Evolutionary conservation across 192 early-diverging fungal species (phyloP).

Genomic region (Linnemannia exigua): DNA sequence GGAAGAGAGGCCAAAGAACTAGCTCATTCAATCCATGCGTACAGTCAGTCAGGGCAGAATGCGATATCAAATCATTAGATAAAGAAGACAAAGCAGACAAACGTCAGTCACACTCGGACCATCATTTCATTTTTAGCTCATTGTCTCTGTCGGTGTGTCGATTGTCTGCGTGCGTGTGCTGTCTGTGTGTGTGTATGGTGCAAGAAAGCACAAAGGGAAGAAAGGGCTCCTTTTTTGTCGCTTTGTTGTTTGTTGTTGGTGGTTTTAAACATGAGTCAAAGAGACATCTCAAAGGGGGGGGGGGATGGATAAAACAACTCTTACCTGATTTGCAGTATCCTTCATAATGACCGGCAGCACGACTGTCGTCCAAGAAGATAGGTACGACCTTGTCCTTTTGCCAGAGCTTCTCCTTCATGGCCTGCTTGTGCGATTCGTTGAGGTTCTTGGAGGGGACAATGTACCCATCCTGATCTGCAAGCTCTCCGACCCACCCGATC

Average conservation of each 20-base stretch:
- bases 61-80: neutral
- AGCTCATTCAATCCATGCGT: neutral
- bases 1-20: constrained; percentile 96
- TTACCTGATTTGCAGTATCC: constrained; percentile 96
- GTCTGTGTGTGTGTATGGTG: neutral
- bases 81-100: neutral
- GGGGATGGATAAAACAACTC: neutral
- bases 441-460: constrained; percentile 55
- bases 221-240: neutral
- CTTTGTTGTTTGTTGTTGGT: neutral
- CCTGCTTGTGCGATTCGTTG: constrained; percentile 62
- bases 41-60: neutral
- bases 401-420: constrained; percentile 66
- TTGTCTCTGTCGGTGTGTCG: neutral
- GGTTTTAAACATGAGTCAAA: neutral
- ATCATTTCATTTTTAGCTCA: neutral
- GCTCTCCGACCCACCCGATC: constrained; percentile 82
- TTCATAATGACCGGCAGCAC: constrained; percentile 91
- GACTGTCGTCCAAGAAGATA: constrained; percentile 82
- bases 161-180: neutral
- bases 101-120: constrained; percentile 4
- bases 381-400: constrained; percentile 75
- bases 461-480: constrained; percentile 64
- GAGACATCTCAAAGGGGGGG: neutral
- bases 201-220: neutral